Percentiles rank a stretch among this genome's conserved stretches.
Conservation (phyloP, 805 yeast genomes). For the Scheffersomyces ergatensis region DNA sequence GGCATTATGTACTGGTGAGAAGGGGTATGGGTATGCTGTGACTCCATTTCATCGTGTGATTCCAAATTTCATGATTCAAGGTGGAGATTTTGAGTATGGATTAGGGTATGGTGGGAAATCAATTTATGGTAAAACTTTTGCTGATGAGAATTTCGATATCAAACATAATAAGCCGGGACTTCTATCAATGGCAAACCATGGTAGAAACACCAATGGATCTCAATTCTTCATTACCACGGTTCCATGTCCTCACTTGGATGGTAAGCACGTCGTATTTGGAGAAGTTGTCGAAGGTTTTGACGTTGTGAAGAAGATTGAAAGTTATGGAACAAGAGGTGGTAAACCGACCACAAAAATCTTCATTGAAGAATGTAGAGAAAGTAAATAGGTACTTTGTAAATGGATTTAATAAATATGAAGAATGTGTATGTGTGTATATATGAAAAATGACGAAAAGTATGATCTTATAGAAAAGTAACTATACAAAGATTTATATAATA, state of each 20-base stretch:
- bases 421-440: neutral
- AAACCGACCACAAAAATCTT: slow-evolving; percentile 46
- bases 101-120: slow-evolving; percentile 47
- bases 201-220: slow-evolving; percentile 97
- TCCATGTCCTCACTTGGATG: slow-evolving; percentile 75
- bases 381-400: neutral
- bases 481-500: neutral
- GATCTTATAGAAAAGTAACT: neutral
- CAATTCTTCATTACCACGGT: slow-evolving; percentile 92
- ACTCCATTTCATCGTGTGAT: slow-evolving; percentile 48
- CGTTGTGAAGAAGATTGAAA: slow-evolving; percentile 78
- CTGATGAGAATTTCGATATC: slow-evolving; percentile 72
- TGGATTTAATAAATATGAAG: slow-evolving; percentile 2
- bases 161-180: slow-evolving; percentile 77
- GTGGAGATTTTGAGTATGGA: slow-evolving; percentile 48
- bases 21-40: slow-evolving; percentile 44
- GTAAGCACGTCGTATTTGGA: slow-evolving; percentile 76
- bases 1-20: slow-evolving; percentile 70
- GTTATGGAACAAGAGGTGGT: slow-evolving; percentile 50
- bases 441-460: neutral
- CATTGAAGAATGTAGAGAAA: slow-evolving; percentile 57
- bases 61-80: slow-evolving; percentile 48
- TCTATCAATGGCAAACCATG: slow-evolving; percentile 97
- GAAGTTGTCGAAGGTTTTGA: slow-evolving; percentile 86
- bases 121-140: slow-evolving; percentile 67